A percentile compares a stretch with the other conserved stretches of the same genome.
These are phyloP conservation scores for Nissolia schottii DNA, from an alignment of 306 rosid species.

Conservation along the genomic window DNA sequence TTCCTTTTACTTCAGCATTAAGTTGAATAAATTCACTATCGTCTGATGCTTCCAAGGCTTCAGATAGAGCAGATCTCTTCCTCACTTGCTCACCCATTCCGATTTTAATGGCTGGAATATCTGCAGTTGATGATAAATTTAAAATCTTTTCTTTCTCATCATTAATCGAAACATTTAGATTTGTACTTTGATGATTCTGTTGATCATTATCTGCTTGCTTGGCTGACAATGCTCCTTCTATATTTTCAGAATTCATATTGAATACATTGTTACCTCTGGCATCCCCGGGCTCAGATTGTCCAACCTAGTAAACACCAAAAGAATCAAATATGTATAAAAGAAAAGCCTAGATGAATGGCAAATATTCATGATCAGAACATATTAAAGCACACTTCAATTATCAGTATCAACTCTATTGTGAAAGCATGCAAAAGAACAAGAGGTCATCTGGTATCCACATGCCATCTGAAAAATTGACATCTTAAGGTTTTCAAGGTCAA, in stretches of 20 bases:
- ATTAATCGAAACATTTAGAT: conserved; percentile 38
- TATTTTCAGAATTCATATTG: conserved; percentile 40
- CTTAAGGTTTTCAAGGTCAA: not conserved
- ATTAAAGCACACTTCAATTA: conserved; percentile 5
- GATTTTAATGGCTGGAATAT: conserved; percentile 36
- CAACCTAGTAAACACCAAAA: conserved; percentile 54
- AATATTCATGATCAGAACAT: not conserved
- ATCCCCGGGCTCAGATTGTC: conserved; percentile 41
- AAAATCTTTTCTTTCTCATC: conserved; percentile 39
- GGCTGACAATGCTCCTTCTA: conserved; percentile 38
- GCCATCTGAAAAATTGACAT: not conserved
- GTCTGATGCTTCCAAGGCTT: conserved; percentile 55
- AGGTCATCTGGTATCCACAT: not conserved
- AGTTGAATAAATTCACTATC: conserved; percentile 41
- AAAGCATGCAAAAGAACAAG: not conserved
- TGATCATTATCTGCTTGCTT: conserved; percentile 39
- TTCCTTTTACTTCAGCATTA: conserved; percentile 47
- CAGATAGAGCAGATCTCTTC: conserved; percentile 44
- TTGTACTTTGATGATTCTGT: conserved; percentile 39
- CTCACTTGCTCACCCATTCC: conserved; percentile 38
- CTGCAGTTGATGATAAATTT: conserved; percentile 36
- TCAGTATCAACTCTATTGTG: not conserved
- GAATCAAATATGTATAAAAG: conserved; percentile 1
- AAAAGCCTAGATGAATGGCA: conserved; percentile 1
- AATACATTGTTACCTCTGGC: conserved; percentile 39